A percentile compares a stretch with the other conserved stretches of the same genome.
Conservation (phyloP, 164 flowering plant species). For the Macadamia tetraphylla region DNA sequence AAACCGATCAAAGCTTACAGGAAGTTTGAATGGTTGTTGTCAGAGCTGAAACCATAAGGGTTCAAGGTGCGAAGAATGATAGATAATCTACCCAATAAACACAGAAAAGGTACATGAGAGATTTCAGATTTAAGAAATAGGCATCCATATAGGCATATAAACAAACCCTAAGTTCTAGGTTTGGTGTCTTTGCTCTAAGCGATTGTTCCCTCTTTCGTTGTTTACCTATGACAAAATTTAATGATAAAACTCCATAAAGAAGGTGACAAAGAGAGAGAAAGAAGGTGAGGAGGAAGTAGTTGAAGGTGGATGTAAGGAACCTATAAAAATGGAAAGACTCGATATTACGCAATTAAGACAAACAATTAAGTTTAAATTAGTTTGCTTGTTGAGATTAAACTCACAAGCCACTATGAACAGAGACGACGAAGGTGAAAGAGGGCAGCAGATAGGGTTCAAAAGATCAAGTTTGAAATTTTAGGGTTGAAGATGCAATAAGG, state of each 20-base stretch:
- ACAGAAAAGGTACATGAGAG: not conserved
- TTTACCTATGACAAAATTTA: not conserved
- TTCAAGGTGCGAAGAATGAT: not conserved
- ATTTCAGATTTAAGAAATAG: not conserved
- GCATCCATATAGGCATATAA: not conserved
- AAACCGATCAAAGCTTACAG: not conserved
- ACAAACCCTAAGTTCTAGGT: not conserved
- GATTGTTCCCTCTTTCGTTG: not conserved
- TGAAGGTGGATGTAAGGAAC: too few species aligned
- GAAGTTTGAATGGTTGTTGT: not conserved
- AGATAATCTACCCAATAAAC: not conserved
- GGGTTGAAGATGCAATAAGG: too few species aligned
- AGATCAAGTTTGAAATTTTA: too few species aligned
- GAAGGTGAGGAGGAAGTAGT: too few species aligned
- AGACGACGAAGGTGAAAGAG: too few species aligned
- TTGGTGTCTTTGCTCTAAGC: not conserved
- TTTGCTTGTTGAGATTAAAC: too few species aligned
- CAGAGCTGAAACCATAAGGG: not conserved
- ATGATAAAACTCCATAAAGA: not conserved
- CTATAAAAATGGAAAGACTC: too few species aligned
- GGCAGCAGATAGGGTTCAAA: too few species aligned
- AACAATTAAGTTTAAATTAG: too few species aligned
- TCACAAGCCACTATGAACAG: too few species aligned
- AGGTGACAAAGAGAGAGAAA: too few species aligned
- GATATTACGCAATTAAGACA: too few species aligned